Conservation (phyloP, 805 yeast species). For the Metschnikowia picachoensis region DNA sequence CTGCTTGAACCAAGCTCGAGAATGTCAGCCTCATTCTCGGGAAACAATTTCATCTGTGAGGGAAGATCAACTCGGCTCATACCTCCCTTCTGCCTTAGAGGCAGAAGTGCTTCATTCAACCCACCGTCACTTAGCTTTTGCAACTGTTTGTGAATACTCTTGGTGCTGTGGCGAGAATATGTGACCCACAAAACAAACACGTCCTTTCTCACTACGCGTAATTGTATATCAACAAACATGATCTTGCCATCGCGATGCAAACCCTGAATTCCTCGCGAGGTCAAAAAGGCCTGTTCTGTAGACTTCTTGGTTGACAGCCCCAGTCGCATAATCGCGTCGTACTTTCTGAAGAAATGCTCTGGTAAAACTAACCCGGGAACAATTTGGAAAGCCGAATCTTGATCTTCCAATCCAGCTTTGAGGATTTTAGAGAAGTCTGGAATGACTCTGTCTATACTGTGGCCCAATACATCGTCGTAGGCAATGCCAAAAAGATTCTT, state of each 20-base stretch:
- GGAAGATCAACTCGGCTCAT: conserved; percentile 38
- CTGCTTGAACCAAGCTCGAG: conserved; percentile 27
- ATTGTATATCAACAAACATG: conserved; percentile 71
- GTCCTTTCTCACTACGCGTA: conserved; percentile 61
- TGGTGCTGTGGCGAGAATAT: conserved; percentile 52
- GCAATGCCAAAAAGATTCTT: conserved; percentile 73
- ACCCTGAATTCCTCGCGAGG: conserved; percentile 66
- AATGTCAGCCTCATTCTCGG: conserved; percentile 32
- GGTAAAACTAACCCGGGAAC: conserved; percentile 77
- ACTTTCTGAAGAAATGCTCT: conserved; percentile 82
- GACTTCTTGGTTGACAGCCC: conserved; percentile 14
- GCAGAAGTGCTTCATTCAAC: conserved; percentile 10
- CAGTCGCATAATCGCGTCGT: conserved; percentile 42
- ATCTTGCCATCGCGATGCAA: conserved; percentile 64
- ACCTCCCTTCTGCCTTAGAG: conserved; percentile 6
- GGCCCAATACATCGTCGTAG: conserved; percentile 38
- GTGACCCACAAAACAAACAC: conserved; percentile 80
- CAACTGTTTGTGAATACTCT: conserved; percentile 24
- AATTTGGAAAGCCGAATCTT: conserved; percentile 20
- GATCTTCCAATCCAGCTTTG: conserved; percentile 33
- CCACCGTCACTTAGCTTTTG: conserved; percentile 18
- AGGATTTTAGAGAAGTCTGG: conserved; percentile 57
- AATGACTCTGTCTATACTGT: conserved; percentile 51
- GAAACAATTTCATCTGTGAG: conserved; percentile 51
- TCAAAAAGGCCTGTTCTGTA: conserved; percentile 49